Conservation (phyloP, 2,329 filamentous ascomycete species). For the Hortaea werneckii region DNA sequence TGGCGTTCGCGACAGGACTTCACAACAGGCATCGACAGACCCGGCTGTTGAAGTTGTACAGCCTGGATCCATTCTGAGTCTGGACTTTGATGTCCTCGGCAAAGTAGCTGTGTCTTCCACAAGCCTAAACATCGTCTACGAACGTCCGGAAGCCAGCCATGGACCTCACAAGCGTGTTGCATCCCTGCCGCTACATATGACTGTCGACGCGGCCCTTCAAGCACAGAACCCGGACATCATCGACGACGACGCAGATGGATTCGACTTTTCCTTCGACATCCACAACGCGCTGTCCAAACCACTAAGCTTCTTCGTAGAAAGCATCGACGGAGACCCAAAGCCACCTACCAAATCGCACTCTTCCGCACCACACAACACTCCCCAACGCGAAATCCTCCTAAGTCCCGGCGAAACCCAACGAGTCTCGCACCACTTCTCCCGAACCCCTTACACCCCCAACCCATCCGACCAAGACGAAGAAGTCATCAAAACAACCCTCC, state of each 20-base stretch:
- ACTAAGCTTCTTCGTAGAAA: background rate
- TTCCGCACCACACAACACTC: background rate
- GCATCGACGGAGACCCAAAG: background rate
- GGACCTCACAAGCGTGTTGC: slow-evolving; percentile 1
- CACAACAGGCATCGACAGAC: background rate
- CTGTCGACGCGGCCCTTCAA: slow-evolving; percentile 2
- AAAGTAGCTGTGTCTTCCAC: slow-evolving; percentile 75
- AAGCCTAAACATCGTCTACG: slow-evolving; percentile 72
- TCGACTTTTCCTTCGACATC: slow-evolving; percentile 4
- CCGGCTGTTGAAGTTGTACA: background rate
- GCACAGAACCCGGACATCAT: slow-evolving; percentile 1
- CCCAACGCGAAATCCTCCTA: background rate
- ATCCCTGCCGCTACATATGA: slow-evolving; percentile 2
- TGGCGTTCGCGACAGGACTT: too few relatives aligned
- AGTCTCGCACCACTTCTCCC: too few relatives aligned
- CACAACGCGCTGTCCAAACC: slow-evolving; percentile 1
- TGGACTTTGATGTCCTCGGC: slow-evolving; percentile 76
- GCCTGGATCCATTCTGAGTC: slow-evolving; percentile 55
- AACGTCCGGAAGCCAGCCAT: background rate
- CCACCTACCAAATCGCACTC: background rate
- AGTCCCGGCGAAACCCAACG: background rate
- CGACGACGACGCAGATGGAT: background rate
- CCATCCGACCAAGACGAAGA: too few relatives aligned
- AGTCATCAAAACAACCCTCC: background rate
- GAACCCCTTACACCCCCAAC: too few relatives aligned